A percentile compares a stretch with the other conserved stretches of the same genome.
These are phyloP conservation scores for Kurtzmaniella fragi DNA, from an alignment of 805 yeast species.

Conservation along the genomic window DNA sequence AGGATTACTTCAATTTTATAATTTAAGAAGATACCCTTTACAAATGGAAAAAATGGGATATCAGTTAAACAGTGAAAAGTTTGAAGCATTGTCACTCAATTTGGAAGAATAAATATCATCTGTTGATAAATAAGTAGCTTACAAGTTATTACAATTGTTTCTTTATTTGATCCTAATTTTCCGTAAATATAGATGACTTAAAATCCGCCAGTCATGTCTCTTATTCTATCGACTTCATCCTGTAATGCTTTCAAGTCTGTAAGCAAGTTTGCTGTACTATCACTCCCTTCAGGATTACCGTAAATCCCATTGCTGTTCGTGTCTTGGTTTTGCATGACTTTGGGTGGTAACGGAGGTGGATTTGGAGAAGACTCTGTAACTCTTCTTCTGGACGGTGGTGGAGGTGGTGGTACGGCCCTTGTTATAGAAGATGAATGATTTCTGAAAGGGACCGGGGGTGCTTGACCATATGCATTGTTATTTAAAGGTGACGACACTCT, in stretches of 20 bases:
- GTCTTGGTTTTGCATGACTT: slow-evolving; percentile 9
- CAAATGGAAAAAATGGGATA: slow-evolving; percentile 58
- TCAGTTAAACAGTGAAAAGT: slow-evolving; percentile 11
- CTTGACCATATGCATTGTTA: slow-evolving; percentile 1
- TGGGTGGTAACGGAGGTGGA: slow-evolving; percentile 28
- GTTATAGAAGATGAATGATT: neutral
- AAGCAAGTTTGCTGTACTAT: slow-evolving; percentile 48
- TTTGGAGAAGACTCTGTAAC: slow-evolving; percentile 7
- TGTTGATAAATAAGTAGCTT: too few species aligned
- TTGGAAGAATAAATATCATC: slow-evolving; percentile 7
- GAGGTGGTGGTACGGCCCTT: slow-evolving; percentile 30
- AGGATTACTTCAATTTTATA: slow-evolving; percentile 73
- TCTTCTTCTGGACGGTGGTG: slow-evolving; percentile 36
- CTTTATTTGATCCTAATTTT: neutral
- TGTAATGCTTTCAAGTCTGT: slow-evolving; percentile 65
- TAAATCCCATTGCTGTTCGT: slow-evolving; percentile 1
- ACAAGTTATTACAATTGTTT: neutral
- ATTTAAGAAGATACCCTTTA: slow-evolving; percentile 50
- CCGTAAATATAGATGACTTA: slow-evolving; percentile 7
- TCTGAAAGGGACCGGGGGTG: slow-evolving; percentile 20
- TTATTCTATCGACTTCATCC: slow-evolving; percentile 60
- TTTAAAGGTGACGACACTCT: slow-evolving; percentile 9
- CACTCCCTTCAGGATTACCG: slow-evolving; percentile 9
- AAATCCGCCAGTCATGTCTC: slow-evolving; percentile 42
- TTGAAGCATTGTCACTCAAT: slow-evolving; percentile 14